Percentiles rank a stretch among this genome's conserved stretches.
phyloP scores from a whole-genome alignment of 805 yeast species.

The Saccharomycopsis selenospora region DNA sequence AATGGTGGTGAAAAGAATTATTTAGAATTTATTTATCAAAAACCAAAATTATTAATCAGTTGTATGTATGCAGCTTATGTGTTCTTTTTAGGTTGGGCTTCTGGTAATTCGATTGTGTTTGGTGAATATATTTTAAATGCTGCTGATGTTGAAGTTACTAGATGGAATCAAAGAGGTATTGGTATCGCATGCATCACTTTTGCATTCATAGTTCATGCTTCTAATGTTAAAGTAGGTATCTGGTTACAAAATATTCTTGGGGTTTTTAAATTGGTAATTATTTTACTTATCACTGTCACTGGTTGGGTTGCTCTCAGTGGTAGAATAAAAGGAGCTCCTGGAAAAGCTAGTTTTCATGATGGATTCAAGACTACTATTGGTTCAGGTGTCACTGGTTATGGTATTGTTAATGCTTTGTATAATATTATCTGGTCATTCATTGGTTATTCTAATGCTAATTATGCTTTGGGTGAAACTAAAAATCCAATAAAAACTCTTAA shows the following conservation, averaged over 20 bases:
- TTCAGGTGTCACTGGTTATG: slow-evolving; percentile 49
- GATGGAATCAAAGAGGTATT: slow-evolving; percentile 73
- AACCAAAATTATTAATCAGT: slow-evolving; percentile 63
- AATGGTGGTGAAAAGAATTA: slow-evolving; percentile 87
- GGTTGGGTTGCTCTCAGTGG: slow-evolving; percentile 85
- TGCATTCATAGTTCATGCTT: slow-evolving; percentile 55
- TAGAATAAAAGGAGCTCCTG: slow-evolving; percentile 44
- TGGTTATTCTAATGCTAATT: slow-evolving; percentile 78
- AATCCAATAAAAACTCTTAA: slow-evolving; percentile 64
- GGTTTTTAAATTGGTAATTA: slow-evolving; percentile 63
- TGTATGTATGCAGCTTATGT: slow-evolving; percentile 63
- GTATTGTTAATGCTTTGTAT: slow-evolving; percentile 68
- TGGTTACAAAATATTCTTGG: slow-evolving; percentile 62
- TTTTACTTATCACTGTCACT: slow-evolving; percentile 60
- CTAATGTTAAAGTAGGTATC: slow-evolving; percentile 59
- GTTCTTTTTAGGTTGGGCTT: slow-evolving; percentile 77
- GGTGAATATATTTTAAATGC: slow-evolving; percentile 75
- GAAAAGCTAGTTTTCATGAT: slow-evolving; percentile 53
- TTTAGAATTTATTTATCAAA: slow-evolving; percentile 59
- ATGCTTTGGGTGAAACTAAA: slow-evolving; percentile 72
- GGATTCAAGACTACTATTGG: slow-evolving; percentile 46
- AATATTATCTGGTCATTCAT: slow-evolving; percentile 81
- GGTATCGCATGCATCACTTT: slow-evolving; percentile 70
- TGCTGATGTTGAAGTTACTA: slow-evolving; percentile 56
- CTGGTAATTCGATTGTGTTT: slow-evolving; percentile 74